Evolutionary conservation across 495 filamentous ascomycete genomes (phyloP).

Genomic region (Talaromyces proteolyticus): DNA sequence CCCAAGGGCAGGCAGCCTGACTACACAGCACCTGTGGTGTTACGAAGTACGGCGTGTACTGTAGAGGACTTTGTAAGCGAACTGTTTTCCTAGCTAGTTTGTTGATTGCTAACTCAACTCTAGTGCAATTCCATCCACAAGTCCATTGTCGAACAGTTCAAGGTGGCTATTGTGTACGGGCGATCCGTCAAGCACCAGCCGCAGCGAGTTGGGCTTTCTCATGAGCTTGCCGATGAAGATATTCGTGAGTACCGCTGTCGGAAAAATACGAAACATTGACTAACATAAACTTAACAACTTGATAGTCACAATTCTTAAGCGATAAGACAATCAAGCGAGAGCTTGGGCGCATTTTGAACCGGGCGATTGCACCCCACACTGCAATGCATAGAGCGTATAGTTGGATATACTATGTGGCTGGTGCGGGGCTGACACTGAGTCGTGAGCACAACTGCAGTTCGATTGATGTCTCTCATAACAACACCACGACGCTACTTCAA

Average conservation of each 20-base stretch:
- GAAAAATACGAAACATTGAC: slow-evolving; percentile 27
- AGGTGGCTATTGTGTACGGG: slow-evolving; percentile 90
- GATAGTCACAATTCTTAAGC: slow-evolving; percentile 90
- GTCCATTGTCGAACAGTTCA: slow-evolving; percentile 94
- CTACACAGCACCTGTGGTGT: slow-evolving; percentile 86
- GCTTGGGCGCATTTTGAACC: background rate
- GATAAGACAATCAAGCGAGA: slow-evolving; percentile 44
- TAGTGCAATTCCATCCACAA: slow-evolving; percentile 97
- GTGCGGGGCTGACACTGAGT: too few species aligned
- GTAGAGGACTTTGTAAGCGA: slow-evolving; percentile 92
- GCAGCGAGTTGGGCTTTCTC: slow-evolving; percentile 84
- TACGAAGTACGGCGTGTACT: slow-evolving; percentile 73
- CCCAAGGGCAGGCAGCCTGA: slow-evolving; percentile 94
- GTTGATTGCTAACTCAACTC: slow-evolving; percentile 7
- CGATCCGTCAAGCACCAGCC: slow-evolving; percentile 98
- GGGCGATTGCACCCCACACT: background rate
- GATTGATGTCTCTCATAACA: too few species aligned
- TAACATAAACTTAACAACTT: slow-evolving; percentile 8
- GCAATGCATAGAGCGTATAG: background rate
- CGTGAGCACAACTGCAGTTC: too few species aligned
- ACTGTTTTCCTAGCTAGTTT: slow-evolving; percentile 1
- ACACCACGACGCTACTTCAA: too few species aligned
- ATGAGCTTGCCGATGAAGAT: slow-evolving; percentile 94
- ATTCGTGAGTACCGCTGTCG: slow-evolving; percentile 63
- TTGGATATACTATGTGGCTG: too few species aligned